Evolutionary conservation across 2,329 filamentous ascomycete species (phyloP).

Genomic region (Chaetomium sp.): DNA sequence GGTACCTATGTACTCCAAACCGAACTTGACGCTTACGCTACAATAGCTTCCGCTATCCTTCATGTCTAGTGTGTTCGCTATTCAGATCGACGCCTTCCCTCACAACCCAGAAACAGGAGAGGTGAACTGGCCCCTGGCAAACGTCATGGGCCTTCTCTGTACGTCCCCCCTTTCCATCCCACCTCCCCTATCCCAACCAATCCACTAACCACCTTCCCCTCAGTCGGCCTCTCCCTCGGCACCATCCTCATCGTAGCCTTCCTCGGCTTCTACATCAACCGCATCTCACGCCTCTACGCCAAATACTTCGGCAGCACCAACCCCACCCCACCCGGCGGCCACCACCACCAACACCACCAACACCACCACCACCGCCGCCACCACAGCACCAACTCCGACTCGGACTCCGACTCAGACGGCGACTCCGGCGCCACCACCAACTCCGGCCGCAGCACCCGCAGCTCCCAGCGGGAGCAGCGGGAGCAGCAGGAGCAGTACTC

Average conservation of each 20-base stretch:
- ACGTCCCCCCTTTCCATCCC: neutral
- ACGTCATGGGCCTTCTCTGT: conserved; percentile 22
- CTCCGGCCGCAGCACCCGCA: neutral
- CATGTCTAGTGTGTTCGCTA: conserved; percentile 27
- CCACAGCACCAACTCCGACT: neutral
- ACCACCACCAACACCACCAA: neutral
- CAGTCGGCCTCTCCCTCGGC: conserved; percentile 23
- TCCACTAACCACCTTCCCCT: neutral
- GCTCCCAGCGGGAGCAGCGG: neutral
- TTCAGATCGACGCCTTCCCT: conserved; percentile 24
- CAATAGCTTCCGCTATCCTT: conserved; percentile 29
- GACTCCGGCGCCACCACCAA: conserved; percentile 1
- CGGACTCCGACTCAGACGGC: conserved; percentile 22
- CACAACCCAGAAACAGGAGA: conserved; percentile 21
- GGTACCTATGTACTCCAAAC: no score
- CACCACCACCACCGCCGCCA: conserved; percentile 1
- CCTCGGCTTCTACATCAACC: conserved; percentile 27
- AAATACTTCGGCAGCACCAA: conserved; percentile 12
- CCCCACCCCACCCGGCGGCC: conserved; percentile 12
- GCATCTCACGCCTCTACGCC: neutral
- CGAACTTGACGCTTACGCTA: neutral
- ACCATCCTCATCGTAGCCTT: conserved; percentile 21
- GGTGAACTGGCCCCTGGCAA: conserved; percentile 17
- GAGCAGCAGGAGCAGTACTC: neutral
- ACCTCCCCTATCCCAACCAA: neutral